Evolutionary conservation across 2,329 filamentous ascomycete genomes (phyloP).

Genomic region (Monosporascus sp.): DNA sequence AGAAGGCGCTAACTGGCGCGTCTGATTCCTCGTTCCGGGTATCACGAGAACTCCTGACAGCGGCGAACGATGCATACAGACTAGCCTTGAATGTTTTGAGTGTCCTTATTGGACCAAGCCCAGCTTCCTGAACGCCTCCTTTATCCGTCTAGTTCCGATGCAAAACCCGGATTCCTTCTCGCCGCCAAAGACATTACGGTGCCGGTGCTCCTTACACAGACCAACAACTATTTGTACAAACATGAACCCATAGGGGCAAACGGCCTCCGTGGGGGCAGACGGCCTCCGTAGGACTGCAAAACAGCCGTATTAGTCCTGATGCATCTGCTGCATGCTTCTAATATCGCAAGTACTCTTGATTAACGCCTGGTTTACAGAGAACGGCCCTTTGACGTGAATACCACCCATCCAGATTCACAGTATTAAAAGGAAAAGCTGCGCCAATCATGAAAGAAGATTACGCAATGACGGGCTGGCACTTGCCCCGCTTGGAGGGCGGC

Average conservation of each 20-base stretch:
- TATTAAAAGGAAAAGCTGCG: not conserved
- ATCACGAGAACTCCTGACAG: no score
- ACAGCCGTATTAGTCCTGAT: not conserved
- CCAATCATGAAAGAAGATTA: constrained; percentile 59
- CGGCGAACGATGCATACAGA: no score
- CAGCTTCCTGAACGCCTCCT: not conserved
- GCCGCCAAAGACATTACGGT: no score
- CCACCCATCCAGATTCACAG: not conserved
- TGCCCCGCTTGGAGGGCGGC: constrained; percentile 52
- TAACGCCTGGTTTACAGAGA: not conserved
- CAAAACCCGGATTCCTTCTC: not conserved
- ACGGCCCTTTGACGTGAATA: not conserved
- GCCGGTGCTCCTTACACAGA: not conserved
- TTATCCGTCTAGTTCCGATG: not conserved
- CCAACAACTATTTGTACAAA: not conserved
- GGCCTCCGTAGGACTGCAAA: not conserved
- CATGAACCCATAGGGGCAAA: not conserved
- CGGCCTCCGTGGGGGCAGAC: not conserved
- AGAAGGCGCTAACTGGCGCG: no score
- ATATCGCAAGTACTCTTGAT: not conserved
- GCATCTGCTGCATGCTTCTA: not conserved
- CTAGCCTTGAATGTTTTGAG: no score
- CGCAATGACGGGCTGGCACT: constrained; percentile 72
- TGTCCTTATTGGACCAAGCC: no score
- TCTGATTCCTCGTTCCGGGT: no score